Conservation (phyloP, 2,329 filamentous ascomycete genomes). For the Pseudocercospora ulei region DNA sequence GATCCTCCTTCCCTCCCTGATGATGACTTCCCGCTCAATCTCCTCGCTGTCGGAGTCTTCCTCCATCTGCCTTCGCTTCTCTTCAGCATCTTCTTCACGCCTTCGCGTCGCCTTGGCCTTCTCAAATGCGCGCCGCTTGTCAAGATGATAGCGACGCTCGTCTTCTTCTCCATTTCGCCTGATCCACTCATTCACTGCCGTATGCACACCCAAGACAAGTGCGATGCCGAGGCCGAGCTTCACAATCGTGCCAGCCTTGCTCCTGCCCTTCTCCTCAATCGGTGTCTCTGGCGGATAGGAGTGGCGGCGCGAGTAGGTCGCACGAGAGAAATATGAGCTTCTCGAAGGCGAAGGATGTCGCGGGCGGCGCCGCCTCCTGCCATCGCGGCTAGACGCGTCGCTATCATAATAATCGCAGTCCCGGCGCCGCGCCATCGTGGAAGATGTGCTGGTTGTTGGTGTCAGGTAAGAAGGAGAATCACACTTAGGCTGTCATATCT, state of each 20-base stretch:
- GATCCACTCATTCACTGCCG: conserved; percentile 11
- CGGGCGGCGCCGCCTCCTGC: conserved; percentile 7
- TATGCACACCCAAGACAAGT: conserved; percentile 13
- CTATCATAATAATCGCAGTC: conserved; percentile 12
- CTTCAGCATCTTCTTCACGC: conserved; percentile 11
- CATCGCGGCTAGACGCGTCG: conserved; percentile 12
- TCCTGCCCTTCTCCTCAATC: conserved; percentile 9
- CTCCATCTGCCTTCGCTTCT: conserved; percentile 23
- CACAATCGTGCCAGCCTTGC: conserved; percentile 12
- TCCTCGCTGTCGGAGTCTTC: conserved; percentile 21
- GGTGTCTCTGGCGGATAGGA: conserved; percentile 8
- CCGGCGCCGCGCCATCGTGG: conserved; percentile 9
- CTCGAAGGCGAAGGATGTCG: conserved; percentile 9
- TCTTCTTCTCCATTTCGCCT: conserved; percentile 12
- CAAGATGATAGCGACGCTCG: conserved; percentile 9
- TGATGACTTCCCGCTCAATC: conserved; percentile 13
- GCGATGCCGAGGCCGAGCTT: conserved; percentile 14
- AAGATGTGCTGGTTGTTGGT: neutral
- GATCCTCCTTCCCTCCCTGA: conserved; percentile 13
- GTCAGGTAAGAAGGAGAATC: neutral
- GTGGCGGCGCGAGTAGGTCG: conserved; percentile 6
- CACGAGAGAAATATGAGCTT: conserved; percentile 5
- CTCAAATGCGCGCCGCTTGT: conserved; percentile 17
- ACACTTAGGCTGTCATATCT: conserved; percentile 9
- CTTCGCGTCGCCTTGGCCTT: conserved; percentile 16